These are phyloP conservation scores for Paxillus rubicundulus DNA, from an alignment of 768 basidiomycete genomes.

Conservation along the genomic window DNA sequence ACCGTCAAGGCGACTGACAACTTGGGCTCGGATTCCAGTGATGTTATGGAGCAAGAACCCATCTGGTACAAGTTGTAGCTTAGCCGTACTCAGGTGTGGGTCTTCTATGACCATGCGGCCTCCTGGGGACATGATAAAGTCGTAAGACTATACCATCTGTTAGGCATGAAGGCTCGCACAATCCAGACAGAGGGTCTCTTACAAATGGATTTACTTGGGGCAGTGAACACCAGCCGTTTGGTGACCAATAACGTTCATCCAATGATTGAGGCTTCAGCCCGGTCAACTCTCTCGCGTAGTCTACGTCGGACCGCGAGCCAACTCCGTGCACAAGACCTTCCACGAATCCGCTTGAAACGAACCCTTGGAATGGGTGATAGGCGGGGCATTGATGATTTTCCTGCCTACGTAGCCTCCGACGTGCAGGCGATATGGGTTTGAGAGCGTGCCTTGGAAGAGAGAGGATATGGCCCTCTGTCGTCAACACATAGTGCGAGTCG, in stretches of 20 bases:
- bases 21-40: constrained; percentile 72
- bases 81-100: constrained; percentile 60
- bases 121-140: constrained; percentile 72
- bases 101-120: constrained; percentile 60
- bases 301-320: constrained; percentile 69
- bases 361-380: constrained; percentile 48
- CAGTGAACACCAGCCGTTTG: constrained; percentile 72
- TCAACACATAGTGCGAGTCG: constrained; percentile 86
- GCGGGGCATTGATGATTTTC: constrained; percentile 73
- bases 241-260: constrained; percentile 61
- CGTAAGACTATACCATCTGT: constrained; percentile 56
- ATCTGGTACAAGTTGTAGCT: constrained; percentile 57
- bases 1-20: constrained; percentile 77
- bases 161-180: neutral
- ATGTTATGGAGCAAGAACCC: constrained; percentile 79
- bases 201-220: constrained; percentile 71
- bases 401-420: constrained; percentile 58
- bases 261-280: constrained; percentile 46
- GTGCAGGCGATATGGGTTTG: constrained; percentile 54
- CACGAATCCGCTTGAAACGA: constrained; percentile 29
- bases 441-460: constrained; percentile 56
- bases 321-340: constrained; percentile 64
- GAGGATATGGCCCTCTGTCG: constrained; percentile 93
- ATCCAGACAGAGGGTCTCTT: constrained; percentile 28
- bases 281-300: constrained; percentile 76